Percentiles rank a stretch among this genome's conserved stretches.
Evolutionary conservation across 371 early-diverging fungal genomes (phyloP).

Genomic region (Circinella umbellata): DNA sequence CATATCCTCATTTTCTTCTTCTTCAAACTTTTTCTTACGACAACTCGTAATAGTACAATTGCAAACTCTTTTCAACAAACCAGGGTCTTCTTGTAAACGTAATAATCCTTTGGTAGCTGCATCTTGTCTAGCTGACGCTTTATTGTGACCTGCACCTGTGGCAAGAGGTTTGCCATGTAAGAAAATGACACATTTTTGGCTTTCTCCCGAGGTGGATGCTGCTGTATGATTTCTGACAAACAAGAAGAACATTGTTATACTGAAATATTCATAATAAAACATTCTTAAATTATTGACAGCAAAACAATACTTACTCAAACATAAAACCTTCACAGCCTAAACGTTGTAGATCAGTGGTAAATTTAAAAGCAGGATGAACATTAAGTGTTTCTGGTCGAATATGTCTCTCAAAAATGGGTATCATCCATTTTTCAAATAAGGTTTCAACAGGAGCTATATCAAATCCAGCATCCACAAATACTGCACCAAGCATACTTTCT

Average conservation of each 20-base stretch:
- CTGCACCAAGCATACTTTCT: slow-evolving; percentile 90
- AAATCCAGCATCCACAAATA: slow-evolving; percentile 85
- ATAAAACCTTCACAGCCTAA: slow-evolving; percentile 53
- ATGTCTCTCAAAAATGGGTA: slow-evolving; percentile 57
- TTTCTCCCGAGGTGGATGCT: slow-evolving; percentile 27
- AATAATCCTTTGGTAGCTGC: slow-evolving; percentile 48
- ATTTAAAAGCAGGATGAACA: slow-evolving; percentile 57
- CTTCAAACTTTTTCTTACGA: not conserved
- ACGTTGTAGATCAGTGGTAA: slow-evolving; percentile 48
- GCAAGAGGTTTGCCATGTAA: slow-evolving; percentile 51
- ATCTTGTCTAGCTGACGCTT: slow-evolving; percentile 53
- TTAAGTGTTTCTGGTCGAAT: slow-evolving; percentile 55
- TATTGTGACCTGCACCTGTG: slow-evolving; percentile 48
- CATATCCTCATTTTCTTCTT: slow-evolving; percentile 11
- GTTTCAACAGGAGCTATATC: slow-evolving; percentile 53
- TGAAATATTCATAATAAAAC: not conserved
- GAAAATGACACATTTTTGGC: slow-evolving; percentile 56
- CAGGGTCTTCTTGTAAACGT: slow-evolving; percentile 46
- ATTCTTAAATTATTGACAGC: not conserved
- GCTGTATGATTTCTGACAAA: slow-evolving; percentile 44
- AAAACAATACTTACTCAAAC: slow-evolving; percentile 37
- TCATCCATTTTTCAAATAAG: slow-evolving; percentile 59
- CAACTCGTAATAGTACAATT: slow-evolving; percentile 28
- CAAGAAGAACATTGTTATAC: not conserved
- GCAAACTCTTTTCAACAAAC: slow-evolving; percentile 35